Conservation (phyloP, 352 stramenopile genomes). For the Pythium apleroticum region DNA sequence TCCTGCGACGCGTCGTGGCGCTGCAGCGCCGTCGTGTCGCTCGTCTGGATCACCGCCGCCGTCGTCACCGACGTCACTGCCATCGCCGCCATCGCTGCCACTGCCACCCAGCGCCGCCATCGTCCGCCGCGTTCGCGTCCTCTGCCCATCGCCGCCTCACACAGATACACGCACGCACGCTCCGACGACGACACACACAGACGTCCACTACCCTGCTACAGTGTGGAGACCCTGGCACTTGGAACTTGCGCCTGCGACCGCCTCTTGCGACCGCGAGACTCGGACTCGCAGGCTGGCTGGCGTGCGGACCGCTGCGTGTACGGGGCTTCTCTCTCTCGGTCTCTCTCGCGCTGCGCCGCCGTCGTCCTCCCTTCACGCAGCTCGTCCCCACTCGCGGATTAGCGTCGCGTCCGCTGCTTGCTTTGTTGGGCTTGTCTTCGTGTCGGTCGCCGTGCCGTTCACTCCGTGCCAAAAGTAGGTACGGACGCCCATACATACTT, state of each 20-base stretch:
- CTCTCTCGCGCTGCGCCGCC: neutral
- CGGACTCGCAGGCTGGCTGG: neutral
- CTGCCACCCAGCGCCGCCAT: neutral
- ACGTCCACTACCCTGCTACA: too few species aligned
- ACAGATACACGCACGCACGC: neutral
- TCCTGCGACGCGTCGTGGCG: constrained; percentile 26
- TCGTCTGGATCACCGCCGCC: constrained; percentile 1
- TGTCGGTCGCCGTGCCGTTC: neutral
- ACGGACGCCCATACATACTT: constrained; percentile 10
- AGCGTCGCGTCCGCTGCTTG: neutral
- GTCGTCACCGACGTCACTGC: neutral
- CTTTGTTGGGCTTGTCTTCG: neutral
- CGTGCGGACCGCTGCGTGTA: neutral
- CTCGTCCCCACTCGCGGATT: neutral
- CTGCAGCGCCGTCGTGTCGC: neutral
- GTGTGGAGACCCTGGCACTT: too few species aligned
- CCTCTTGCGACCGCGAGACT: neutral
- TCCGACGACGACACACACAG: neutral
- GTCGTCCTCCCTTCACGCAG: too few species aligned
- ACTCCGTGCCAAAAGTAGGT: constrained; percentile 8
- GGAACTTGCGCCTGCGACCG: too few species aligned
- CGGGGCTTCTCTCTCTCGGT: neutral
- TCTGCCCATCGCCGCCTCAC: constrained; percentile 1
- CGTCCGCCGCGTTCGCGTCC: neutral
- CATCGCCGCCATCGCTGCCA: neutral